These are phyloP conservation scores for Hericium coralloides DNA, from an alignment of 768 basidiomycete species.

Conservation along the genomic window DNA sequence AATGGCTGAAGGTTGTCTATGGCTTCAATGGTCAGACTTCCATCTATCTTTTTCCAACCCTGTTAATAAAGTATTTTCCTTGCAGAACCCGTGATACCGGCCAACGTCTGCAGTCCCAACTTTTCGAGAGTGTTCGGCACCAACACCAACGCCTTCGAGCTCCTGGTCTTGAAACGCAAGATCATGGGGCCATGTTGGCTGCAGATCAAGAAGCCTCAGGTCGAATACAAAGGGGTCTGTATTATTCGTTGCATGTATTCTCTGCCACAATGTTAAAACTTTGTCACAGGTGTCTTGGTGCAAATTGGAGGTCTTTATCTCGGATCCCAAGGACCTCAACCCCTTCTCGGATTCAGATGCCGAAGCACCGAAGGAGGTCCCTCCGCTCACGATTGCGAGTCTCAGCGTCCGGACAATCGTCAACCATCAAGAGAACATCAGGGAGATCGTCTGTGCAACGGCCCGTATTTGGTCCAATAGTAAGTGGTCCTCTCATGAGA, in stretches of 20 bases:
- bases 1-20: constrained; percentile 94
- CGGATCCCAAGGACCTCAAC: constrained; percentile 82
- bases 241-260: not conserved
- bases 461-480: constrained; percentile 76
- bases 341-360: constrained; percentile 70
- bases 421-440: constrained; percentile 88
- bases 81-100: constrained; percentile 66
- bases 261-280: not conserved
- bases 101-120: constrained; percentile 67
- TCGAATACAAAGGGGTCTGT: constrained; percentile 71
- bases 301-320: constrained; percentile 79
- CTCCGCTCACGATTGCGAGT: constrained; percentile 87
- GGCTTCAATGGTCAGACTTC: constrained; percentile 60
- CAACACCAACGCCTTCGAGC: constrained; percentile 86
- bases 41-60: not conserved
- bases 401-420: constrained; percentile 83
- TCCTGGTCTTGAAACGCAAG: constrained; percentile 89
- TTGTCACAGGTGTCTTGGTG: constrained; percentile 85
- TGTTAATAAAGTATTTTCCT: not conserved
- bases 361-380: constrained; percentile 65
- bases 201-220: constrained; percentile 62
- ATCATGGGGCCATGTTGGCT: constrained; percentile 99
- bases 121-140: constrained; percentile 87
- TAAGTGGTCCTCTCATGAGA: constrained; percentile 21
- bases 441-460: constrained; percentile 85